Conservation (phyloP, 192 early-diverging fungal genomes). For the Glomus cerebriforme region DNA sequence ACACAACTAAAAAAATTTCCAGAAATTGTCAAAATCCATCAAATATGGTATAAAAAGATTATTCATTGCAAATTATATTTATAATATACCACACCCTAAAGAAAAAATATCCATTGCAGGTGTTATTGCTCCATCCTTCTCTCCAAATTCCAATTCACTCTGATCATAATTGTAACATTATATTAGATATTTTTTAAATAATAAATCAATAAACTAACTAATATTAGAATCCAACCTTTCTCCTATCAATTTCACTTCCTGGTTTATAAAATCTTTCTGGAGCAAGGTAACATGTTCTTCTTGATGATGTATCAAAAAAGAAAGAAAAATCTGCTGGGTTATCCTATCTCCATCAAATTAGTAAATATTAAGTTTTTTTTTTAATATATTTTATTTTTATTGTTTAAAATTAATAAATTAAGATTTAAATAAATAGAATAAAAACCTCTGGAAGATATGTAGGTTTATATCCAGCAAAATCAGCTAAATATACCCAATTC, state of each 20-base stretch:
- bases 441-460: slow-evolving; percentile 84
- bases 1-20: slow-evolving; percentile 52
- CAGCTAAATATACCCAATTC: slow-evolving; percentile 91
- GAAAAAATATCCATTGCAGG: slow-evolving; percentile 96
- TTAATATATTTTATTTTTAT: background rate
- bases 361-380: slow-evolving; percentile 6
- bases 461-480: slow-evolving; percentile 92
- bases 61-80: background rate
- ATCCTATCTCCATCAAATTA: slow-evolving; percentile 54
- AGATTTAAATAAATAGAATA: background rate
- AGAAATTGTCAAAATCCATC: background rate
- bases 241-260: slow-evolving; percentile 59
- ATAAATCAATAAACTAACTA: background rate
- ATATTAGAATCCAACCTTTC: slow-evolving; percentile 37
- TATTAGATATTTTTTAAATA: background rate
- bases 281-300: slow-evolving; percentile 92
- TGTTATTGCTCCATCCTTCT: slow-evolving; percentile 53
- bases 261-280: slow-evolving; percentile 92
- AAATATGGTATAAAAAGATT: background rate
- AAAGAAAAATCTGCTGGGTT: slow-evolving; percentile 95
- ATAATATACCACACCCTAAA: slow-evolving; percentile 62
- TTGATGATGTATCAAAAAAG: slow-evolving; percentile 91
- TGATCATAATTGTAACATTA: slow-evolving; percentile 8
- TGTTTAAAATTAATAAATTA: background rate
- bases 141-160: slow-evolving; percentile 38